A percentile compares a stretch with the other conserved stretches of the same genome.
These are phyloP conservation scores for Puccinia hordei DNA, from an alignment of 1,284 basidiomycete species.

Conservation along the genomic window DNA sequence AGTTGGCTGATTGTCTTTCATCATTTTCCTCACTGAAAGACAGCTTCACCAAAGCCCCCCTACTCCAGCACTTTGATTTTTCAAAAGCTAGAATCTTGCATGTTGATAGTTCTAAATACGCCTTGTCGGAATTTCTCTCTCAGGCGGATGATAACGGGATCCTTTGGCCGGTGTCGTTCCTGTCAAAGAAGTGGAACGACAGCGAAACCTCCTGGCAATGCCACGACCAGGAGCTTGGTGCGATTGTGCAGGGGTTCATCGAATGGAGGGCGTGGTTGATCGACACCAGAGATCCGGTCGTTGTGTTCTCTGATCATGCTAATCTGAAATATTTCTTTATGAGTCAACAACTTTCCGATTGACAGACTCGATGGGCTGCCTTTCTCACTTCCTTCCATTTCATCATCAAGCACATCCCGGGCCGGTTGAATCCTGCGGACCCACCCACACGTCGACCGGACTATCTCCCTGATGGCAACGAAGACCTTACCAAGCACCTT, in stretches of 20 bases:
- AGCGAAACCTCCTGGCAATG: conserved; percentile 13
- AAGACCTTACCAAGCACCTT: no score
- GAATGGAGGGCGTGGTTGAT: conserved; percentile 6
- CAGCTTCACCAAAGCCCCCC: no score
- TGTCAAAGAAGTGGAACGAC: conserved; percentile 36
- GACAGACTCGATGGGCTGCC: not conserved
- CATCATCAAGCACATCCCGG: not conserved
- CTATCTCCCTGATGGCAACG: no score
- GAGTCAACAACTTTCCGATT: not conserved
- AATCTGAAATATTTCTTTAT: not conserved
- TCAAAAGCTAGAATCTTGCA: no score
- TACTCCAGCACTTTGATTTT: no score
- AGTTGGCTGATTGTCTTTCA: no score
- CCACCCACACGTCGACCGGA: no score
- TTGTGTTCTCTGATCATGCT: conserved; percentile 6
- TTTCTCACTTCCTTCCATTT: not conserved
- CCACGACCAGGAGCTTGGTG: not conserved
- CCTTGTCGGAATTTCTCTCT: conserved; percentile 46
- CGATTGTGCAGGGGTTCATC: not conserved
- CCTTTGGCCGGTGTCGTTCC: conserved; percentile 37
- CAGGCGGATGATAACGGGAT: conserved; percentile 34
- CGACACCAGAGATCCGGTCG: no score
- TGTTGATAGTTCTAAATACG: no score
- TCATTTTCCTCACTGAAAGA: no score
- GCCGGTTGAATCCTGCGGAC: no score